Base-by-base conservation (phyloP, 202 grass and related monocot species). In the Zoysia matrella region DNA sequence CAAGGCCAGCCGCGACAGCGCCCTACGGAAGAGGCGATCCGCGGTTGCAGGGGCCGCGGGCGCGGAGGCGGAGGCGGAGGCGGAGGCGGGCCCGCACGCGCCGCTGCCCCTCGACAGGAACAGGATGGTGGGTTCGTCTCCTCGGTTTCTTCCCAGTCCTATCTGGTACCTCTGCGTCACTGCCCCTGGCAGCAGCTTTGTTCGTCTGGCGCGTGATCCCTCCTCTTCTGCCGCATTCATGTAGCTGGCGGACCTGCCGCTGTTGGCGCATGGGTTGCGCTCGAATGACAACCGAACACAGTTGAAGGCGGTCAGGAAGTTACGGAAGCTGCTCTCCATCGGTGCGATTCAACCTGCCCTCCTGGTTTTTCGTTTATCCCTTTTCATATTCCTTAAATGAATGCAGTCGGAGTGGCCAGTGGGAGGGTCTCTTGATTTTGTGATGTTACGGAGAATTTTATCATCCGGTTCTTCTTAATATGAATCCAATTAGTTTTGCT, bases 311-410 rank as follows among this genome's bases (percentile, higher is more conserved):
- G 83, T 69, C 45, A 95, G 80, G 39, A 82, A 88, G 61, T 88
- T 95, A 49, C 45, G 92, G 52, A 88, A 90, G 52, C 73, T 95
- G 43, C 87, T 95, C 16, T 92, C 87, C 7, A 82, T 79, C 55
- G 80, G 89, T 95, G 73, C 14, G 73, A 48, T 74, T 1, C 30
- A 52, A 22, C 60, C 66, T 67, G 4, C 4, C 13, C 6, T 11
- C 7, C 0, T 64, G 22, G 39, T 67, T 72, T 48, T 47, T 15
- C 58, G 2, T 64, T 3, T 2, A 30, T 42, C 22, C 12, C 2
- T 11, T 70, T 16, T 7, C 52, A 3, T n/a, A 48, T 61, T 77
- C 56, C 36, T 40, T 0, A 44, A 63, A 16, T 18, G 3, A 71
- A 71, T n/a, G 30, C 54, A 53, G 7, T 12, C 4, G 67, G 4